phyloP scores from a whole-genome alignment of 768 basidiomycete genomes.

The Boletus fagicola region DNA sequence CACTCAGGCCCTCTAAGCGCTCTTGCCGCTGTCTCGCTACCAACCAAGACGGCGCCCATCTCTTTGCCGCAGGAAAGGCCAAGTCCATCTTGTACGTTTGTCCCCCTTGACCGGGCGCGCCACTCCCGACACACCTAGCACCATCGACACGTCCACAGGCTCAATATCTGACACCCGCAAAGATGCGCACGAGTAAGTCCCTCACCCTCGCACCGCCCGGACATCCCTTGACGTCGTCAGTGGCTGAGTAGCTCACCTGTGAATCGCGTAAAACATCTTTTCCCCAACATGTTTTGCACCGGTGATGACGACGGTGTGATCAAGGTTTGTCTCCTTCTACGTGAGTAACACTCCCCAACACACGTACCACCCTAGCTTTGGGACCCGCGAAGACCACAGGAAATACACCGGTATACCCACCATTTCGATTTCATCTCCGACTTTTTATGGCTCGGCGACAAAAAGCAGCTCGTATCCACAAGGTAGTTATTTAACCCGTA shows the following conservation, averaged over 20 bases:
- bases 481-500: conserved; percentile 50
- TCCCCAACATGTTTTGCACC: conserved; percentile 71
- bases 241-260: conserved; percentile 64
- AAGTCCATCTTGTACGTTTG: conserved; percentile 71
- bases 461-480: conserved; percentile 81
- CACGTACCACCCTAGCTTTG: conserved; percentile 58
- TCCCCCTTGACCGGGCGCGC: not conserved
- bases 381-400: conserved; percentile 74
- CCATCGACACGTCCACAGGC: conserved; percentile 65
- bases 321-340: conserved; percentile 53
- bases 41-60: conserved; percentile 60
- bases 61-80: conserved; percentile 82
- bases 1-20: conserved; percentile 72
- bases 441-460: conserved; percentile 82
- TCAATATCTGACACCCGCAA: conserved; percentile 45
- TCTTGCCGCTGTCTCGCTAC: conserved; percentile 77
- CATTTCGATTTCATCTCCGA: conserved; percentile 96
- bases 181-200: conserved; percentile 67
- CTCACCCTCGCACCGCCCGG: conserved; percentile 3
- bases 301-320: conserved; percentile 95
- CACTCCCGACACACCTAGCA: conserved; percentile 39
- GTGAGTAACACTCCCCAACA: not conserved
- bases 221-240: conserved; percentile 33
- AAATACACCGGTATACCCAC: conserved; percentile 69
- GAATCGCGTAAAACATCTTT: conserved; percentile 76